These are phyloP conservation scores for Kurtzmaniella quercitrusa DNA, from an alignment of 1,139 yeast genomes.

Conservation along the genomic window DNA sequence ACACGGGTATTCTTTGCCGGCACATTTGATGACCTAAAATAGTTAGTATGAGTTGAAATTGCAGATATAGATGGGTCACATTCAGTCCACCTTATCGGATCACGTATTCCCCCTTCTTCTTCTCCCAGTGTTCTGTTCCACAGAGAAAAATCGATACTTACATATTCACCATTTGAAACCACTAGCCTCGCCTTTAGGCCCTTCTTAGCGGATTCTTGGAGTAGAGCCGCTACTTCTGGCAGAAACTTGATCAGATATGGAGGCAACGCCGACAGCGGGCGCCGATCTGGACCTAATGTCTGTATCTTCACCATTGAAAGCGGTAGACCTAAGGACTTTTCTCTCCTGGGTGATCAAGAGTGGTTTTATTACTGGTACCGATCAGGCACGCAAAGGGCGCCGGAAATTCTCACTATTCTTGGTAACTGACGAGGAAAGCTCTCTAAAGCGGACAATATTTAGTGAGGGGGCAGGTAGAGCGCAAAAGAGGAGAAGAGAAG, in stretches of 20 bases:
- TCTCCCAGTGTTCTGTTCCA: background rate
- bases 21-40: slow-evolving; percentile 21
- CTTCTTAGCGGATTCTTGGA: slow-evolving; percentile 14
- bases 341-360: background rate
- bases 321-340: background rate
- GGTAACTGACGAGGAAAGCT: background rate
- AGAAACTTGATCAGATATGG: slow-evolving; percentile 26
- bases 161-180: slow-evolving; percentile 33
- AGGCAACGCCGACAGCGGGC: slow-evolving; percentile 8
- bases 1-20: slow-evolving; percentile 29
- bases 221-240: slow-evolving; percentile 20
- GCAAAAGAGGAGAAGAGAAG: background rate
- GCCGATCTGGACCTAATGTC: slow-evolving; percentile 3
- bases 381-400: slow-evolving; percentile 2
- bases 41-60: slow-evolving; percentile 3
- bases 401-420: background rate
- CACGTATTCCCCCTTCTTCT: too few species aligned
- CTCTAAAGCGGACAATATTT: slow-evolving; percentile 1
- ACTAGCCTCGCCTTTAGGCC: slow-evolving; percentile 26
- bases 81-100: too few species aligned
- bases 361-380: background rate
- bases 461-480: background rate
- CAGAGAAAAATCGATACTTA: slow-evolving; percentile 14
- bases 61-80: too few species aligned
- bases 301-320: slow-evolving; percentile 1